These are phyloP conservation scores for Phytopythium helicoides DNA, from an alignment of 352 stramenopile species.

Conservation along the genomic window DNA sequence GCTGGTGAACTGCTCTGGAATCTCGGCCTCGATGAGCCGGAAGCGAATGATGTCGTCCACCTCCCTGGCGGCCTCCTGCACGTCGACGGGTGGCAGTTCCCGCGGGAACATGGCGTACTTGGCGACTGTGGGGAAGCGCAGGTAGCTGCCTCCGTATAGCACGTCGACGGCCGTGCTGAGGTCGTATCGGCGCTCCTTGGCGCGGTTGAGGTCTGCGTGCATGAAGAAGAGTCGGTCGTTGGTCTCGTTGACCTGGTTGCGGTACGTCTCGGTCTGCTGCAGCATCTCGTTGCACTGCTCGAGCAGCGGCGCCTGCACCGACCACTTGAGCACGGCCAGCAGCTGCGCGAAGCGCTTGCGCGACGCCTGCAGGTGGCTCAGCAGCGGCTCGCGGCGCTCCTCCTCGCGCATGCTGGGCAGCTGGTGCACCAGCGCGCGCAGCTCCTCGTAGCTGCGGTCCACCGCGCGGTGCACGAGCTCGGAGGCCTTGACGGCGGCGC, in stretches of 20 bases:
- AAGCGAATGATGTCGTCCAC: constrained; percentile 83
- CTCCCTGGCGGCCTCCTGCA: constrained; percentile 45
- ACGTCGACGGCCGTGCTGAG: constrained; percentile 80
- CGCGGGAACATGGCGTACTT: constrained; percentile 70
- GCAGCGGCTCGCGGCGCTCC: constrained; percentile 67
- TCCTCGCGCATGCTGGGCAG: constrained; percentile 67
- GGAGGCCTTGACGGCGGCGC: constrained; percentile 62
- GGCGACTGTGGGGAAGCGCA: constrained; percentile 68
- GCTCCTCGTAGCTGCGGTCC: constrained; percentile 83
- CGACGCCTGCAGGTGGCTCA: constrained; percentile 56
- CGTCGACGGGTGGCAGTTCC: constrained; percentile 66
- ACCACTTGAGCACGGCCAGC: constrained; percentile 81
- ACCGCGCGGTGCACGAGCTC: constrained; percentile 79
- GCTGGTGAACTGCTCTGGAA: constrained; percentile 77
- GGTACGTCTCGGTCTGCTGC: constrained; percentile 53
- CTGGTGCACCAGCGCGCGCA: constrained; percentile 69
- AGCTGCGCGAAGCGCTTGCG: constrained; percentile 77
- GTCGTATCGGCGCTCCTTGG: constrained; percentile 80
- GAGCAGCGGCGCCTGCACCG: constrained; percentile 75
- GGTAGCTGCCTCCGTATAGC: constrained; percentile 73
- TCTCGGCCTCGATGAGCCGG: constrained; percentile 76
- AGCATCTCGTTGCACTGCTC: constrained; percentile 70
- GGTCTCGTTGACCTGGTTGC: constrained; percentile 79
- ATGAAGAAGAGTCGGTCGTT: constrained; percentile 87
- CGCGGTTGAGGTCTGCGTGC: constrained; percentile 76